Conservation (phyloP, 306 rosid species). For the Quercus engelmannii region DNA sequence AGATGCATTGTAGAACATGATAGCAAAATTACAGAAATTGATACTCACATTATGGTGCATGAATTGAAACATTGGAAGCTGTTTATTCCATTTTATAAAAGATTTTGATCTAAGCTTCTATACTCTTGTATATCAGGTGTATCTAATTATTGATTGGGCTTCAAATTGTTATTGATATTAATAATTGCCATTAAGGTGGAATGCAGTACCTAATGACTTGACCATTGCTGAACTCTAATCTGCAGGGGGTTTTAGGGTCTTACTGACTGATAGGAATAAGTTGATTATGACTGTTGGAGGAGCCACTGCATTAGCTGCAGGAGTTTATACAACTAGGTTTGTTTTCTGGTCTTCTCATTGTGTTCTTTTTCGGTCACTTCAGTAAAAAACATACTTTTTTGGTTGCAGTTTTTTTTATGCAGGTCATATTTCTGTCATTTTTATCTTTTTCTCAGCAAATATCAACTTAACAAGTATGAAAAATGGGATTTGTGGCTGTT, state of each 20-base stretch:
- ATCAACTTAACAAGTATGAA: too few species aligned
- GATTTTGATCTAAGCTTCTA: background rate
- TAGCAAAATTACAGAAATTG: background rate
- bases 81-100: background rate
- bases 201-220: background rate
- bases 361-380: conserved; percentile 13
- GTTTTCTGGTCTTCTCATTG: conserved; percentile 12
- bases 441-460: background rate
- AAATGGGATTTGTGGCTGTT: background rate
- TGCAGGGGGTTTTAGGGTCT: conserved; percentile 84
- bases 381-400: background rate
- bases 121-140: background rate
- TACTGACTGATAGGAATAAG: conserved; percentile 87
- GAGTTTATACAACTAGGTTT: conserved; percentile 95
- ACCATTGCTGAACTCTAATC: conserved; percentile 22
- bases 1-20: background rate
- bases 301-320: conserved; percentile 97
- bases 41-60: background rate
- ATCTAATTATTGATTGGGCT: background rate
- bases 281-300: conserved; percentile 96
- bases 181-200: background rate
- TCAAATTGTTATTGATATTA: background rate
- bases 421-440: background rate
- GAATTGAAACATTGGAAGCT: background rate
- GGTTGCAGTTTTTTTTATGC: background rate